Evolutionary conservation across 2,329 filamentous ascomycete species (phyloP).

Genomic region (Mariannaea elegans): DNA sequence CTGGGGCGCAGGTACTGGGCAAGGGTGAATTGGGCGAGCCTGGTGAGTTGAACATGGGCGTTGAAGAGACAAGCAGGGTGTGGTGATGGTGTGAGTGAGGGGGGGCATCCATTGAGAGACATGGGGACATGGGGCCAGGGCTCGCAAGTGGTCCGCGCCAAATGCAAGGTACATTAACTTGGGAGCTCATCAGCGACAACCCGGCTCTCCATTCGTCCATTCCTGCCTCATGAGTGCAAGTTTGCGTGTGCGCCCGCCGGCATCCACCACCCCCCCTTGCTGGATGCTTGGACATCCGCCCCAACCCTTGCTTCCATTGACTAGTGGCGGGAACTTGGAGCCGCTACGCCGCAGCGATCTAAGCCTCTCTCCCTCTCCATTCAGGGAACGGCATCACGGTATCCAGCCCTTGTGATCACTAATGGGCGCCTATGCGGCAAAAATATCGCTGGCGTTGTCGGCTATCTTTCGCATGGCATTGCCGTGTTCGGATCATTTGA

Average conservation of each 20-base stretch:
- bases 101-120: neutral
- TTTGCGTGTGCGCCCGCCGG: conserved; percentile 27
- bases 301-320: conserved; percentile 27
- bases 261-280: conserved; percentile 27
- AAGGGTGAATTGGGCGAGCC: conserved; percentile 20
- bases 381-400: conserved; percentile 38
- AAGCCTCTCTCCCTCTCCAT: conserved; percentile 28
- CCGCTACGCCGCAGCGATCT: conserved; percentile 40
- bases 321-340: conserved; percentile 37
- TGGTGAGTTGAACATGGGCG: conserved; percentile 7
- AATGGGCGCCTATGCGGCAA: conserved; percentile 31
- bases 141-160: conserved; percentile 20
- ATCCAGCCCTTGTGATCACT: conserved; percentile 3
- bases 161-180: conserved; percentile 38
- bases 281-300: conserved; percentile 31
- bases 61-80: neutral
- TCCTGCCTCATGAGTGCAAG: neutral
- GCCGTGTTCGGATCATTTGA: neutral
- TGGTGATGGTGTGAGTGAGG: neutral
- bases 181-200: neutral
- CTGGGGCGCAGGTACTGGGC: conserved; percentile 42
- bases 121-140: conserved; percentile 1
- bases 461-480: conserved; percentile 1
- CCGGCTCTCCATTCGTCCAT: conserved; percentile 7
- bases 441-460: neutral